Conservation (phyloP, 2,329 filamentous ascomycete species). For the Trichoderma koningii region DNA sequence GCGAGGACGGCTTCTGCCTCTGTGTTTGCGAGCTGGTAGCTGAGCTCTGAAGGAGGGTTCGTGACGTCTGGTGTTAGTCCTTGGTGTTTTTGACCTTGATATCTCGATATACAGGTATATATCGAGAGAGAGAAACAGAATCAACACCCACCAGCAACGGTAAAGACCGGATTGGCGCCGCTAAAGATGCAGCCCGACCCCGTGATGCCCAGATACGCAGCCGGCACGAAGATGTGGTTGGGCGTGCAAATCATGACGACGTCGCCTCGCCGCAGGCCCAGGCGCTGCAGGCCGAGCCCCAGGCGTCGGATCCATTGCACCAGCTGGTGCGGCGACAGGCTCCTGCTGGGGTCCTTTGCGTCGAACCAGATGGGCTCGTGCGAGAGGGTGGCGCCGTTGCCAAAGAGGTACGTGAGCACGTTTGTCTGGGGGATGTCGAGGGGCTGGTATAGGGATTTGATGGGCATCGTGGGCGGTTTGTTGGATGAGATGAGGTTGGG, state of each 20-base stretch:
- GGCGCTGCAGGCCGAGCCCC: constrained; percentile 49
- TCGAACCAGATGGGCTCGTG: constrained; percentile 57
- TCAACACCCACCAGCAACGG: constrained; percentile 45
- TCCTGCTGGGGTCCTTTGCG: constrained; percentile 46
- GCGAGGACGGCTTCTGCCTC: constrained; percentile 52
- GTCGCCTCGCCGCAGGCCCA: constrained; percentile 51
- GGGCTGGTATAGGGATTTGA: constrained; percentile 46
- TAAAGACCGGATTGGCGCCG: constrained; percentile 56
- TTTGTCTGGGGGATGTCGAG: constrained; percentile 51
- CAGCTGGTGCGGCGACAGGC: constrained; percentile 50
- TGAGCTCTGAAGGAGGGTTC: constrained; percentile 44
- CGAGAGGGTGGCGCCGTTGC: constrained; percentile 37
- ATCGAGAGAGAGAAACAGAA: background rate
- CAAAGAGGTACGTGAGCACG: constrained; percentile 44
- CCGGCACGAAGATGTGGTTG: constrained; percentile 58
- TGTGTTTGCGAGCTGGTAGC: constrained; percentile 55
- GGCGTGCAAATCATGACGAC: constrained; percentile 56
- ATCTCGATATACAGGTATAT: too few species aligned
- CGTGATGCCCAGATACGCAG: constrained; percentile 55
- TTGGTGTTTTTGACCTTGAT: too few species aligned
- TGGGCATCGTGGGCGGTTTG: constrained; percentile 41
- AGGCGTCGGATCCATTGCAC: constrained; percentile 55
- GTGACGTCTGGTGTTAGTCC: too few species aligned
- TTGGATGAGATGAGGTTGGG: too few species aligned
- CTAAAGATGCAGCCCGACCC: constrained; percentile 57